Conservation (phyloP, 306 rosid genomes). For the Mimosa bimucronata region DNA sequence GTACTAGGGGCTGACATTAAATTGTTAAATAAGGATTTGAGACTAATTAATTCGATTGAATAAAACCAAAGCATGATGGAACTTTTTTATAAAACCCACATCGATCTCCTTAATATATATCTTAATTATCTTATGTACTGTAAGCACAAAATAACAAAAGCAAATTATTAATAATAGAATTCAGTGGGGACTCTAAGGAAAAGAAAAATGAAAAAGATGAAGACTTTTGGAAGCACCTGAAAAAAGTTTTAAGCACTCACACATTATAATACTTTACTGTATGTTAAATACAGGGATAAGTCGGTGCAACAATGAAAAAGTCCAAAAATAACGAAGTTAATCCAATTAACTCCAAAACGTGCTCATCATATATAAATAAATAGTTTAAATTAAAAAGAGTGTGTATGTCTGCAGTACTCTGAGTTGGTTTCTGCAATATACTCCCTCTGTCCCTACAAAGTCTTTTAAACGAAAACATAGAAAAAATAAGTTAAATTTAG, state of each 20-base stretch:
- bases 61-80: constrained; percentile 40
- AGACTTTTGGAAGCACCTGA: constrained; percentile 44
- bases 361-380: background rate
- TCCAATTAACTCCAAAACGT: background rate
- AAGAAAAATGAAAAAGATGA: constrained; percentile 22
- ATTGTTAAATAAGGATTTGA: constrained; percentile 39
- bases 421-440: no score
- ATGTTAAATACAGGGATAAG: constrained; percentile 24
- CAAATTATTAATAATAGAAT: constrained; percentile 51
- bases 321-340: background rate
- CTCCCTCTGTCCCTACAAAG: no score
- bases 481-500: no score
- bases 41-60: constrained; percentile 23
- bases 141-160: constrained; percentile 37
- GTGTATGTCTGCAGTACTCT: background rate
- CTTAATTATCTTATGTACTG: constrained; percentile 37
- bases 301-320: constrained; percentile 31
- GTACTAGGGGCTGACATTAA: constrained; percentile 26
- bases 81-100: constrained; percentile 26
- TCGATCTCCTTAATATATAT: constrained; percentile 29
- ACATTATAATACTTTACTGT: constrained; percentile 19
- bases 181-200: constrained; percentile 48
- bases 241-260: constrained; percentile 34
- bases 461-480: no score
- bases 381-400: background rate